Evolutionary conservation across 2,329 filamentous ascomycete genomes (phyloP).

Genomic region (Akanthomyces lecanii): DNA sequence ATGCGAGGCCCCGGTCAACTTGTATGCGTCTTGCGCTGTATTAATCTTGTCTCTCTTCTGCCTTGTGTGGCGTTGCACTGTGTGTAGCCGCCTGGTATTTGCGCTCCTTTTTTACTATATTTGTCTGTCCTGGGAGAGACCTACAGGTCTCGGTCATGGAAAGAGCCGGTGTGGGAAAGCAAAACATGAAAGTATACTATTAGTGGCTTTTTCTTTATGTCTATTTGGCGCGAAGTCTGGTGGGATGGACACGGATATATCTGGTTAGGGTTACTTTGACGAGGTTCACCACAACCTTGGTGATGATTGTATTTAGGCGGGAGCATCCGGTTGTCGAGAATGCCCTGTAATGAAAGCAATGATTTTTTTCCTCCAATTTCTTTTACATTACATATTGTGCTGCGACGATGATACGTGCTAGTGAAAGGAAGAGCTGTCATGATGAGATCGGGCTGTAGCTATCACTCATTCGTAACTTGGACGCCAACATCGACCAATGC

Average conservation of each 20-base stretch:
- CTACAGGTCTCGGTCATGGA: not conserved
- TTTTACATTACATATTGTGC: not conserved
- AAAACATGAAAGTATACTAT: not conserved
- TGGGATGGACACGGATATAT: conserved; percentile 12
- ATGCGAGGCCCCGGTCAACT: not conserved
- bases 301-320: conserved; percentile 25
- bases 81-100: not conserved
- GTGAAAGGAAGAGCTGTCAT: too few relatives aligned
- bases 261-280: conserved; percentile 7
- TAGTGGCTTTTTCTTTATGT: not conserved
- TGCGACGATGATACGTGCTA: too few relatives aligned
- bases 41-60: not conserved
- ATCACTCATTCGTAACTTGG: too few relatives aligned
- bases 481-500: not conserved
- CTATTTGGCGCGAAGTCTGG: conserved; percentile 9
- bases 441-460: too few relatives aligned
- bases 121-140: conserved; percentile 2
- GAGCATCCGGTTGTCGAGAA: conserved; percentile 21
- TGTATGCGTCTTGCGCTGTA: not conserved
- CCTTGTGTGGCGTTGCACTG: not conserved
- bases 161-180: not conserved
- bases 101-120: conserved; percentile 1
- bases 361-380: conserved; percentile 20
- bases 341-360: conserved; percentile 29
- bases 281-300: conserved; percentile 7